Evolutionary conservation across 1,284 basidiomycete species (phyloP), one percentile per base, ranked within the genome.

Genomic region (Xerocomus nothofagi): DNA sequence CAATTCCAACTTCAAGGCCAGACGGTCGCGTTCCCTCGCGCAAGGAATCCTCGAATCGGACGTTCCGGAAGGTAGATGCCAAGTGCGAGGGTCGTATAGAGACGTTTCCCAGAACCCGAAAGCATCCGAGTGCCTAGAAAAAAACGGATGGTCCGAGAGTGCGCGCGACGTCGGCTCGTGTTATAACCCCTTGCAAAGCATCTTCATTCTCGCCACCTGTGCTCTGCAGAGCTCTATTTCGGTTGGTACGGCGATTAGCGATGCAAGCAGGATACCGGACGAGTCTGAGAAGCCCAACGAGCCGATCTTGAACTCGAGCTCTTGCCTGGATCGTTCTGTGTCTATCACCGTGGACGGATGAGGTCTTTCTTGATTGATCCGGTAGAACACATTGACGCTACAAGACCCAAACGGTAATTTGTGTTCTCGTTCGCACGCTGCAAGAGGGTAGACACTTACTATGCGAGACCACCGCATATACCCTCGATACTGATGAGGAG

Each of bases 401-500:
- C 15, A 31, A 37, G 39, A 20, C 11, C 21, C 46, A 8, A 23
- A 5, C 6, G 23, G 47, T 26, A 54, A 31, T 8, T n/a, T 29
- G 21, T 30, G 14, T 29, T 14, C 17, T 5, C 23, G 18, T 21
- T 34, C 21, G 24, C 18, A 10, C 14, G 3, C 0, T 24, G 21
- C 20, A 31, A 8, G 31, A 26, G 34, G n/a, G 32, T 15, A 15
- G 24, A 48, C 15, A 46, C 87, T 66, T 60, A 91, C 88, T 95
- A 96, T n/a, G 91, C 91, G n/a, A 88, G 74, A 2, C 93, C 93
- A 38, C 93, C 93, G 57, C 92, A 95, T 34, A 94, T 76, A 7
- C 93, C 93, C 65, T 95, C 93, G 11, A 93, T 59, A 53, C 85
- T 84, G 58, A 94, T 85, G 40, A 94, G 76, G n/a, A 82, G 50